These are phyloP conservation scores for Hypoxylon trugodes DNA, from an alignment of 495 filamentous ascomycete genomes.

Conservation along the genomic window DNA sequence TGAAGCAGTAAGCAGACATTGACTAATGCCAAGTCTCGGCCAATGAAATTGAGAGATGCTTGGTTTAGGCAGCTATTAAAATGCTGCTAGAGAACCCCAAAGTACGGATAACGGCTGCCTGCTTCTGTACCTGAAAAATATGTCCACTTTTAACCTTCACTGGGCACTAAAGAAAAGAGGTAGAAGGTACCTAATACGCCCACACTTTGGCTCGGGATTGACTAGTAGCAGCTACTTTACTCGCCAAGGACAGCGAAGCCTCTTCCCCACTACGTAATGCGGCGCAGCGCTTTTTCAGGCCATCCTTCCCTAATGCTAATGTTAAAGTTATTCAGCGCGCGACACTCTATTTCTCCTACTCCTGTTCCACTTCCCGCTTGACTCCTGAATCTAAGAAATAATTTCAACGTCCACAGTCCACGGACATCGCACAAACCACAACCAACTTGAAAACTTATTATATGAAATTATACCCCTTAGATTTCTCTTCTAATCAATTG, in stretches of 20 bases:
- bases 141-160: too few species aligned
- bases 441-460: background rate
- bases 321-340: slow-evolving; percentile 4
- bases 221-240: too few species aligned
- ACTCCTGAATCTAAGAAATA: slow-evolving; percentile 10
- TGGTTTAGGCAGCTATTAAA: slow-evolving; percentile 9
- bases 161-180: too few species aligned
- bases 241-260: slow-evolving; percentile 29
- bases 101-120: slow-evolving; percentile 1
- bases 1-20: background rate
- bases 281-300: slow-evolving; percentile 16
- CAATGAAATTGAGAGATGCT: background rate
- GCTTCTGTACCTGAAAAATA: too few species aligned
- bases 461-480: too few species aligned
- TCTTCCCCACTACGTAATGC: slow-evolving; percentile 26
- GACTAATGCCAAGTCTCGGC: slow-evolving; percentile 3
- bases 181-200: too few species aligned
- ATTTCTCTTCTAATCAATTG: too few species aligned
- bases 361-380: slow-evolving; percentile 6
- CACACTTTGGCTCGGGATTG: too few species aligned
- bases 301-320: slow-evolving; percentile 9
- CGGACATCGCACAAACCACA: background rate
- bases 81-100: background rate
- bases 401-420: background rate
- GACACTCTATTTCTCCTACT: slow-evolving; percentile 13